phyloP scores from a whole-genome alignment of 164 flowering plant genomes.

The Litsea cubeba region DNA sequence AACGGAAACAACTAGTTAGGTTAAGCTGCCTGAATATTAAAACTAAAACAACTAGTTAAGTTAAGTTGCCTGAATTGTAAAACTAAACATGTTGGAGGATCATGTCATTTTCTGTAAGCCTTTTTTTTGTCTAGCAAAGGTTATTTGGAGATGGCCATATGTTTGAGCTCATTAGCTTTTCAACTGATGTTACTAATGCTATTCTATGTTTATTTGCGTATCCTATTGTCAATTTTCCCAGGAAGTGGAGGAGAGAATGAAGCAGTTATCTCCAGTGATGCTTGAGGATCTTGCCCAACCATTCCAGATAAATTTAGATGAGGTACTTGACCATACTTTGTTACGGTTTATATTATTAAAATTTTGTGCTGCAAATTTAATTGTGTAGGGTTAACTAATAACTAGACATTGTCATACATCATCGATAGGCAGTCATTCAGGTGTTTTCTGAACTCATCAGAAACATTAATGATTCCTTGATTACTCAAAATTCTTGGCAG shows the following conservation, averaged over 20 bases:
- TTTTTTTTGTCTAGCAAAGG: too few species aligned
- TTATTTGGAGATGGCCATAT: too few species aligned
- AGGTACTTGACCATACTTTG: slow-evolving; percentile 35
- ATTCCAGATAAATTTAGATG: slow-evolving; percentile 66
- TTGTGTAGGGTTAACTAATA: background rate
- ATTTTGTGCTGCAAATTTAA: background rate
- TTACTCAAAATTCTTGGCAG: too few species aligned
- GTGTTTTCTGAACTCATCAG: too few species aligned
- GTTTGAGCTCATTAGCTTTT: too few species aligned
- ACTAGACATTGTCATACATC: too few species aligned
- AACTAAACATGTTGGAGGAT: background rate
- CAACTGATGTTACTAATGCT: too few species aligned
- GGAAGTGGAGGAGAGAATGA: slow-evolving; percentile 78
- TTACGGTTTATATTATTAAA: background rate
- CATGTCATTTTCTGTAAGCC: background rate
- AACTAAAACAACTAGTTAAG: background rate
- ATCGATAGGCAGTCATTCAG: too few species aligned
- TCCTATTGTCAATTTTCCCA: slow-evolving; percentile 16
- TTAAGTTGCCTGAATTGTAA: background rate
- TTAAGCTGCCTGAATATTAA: background rate
- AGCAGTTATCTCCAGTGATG: slow-evolving; percentile 68
- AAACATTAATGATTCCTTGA: too few species aligned
- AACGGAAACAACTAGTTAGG: background rate
- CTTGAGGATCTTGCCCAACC: slow-evolving; percentile 79
- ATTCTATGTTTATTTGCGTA: too few species aligned